These are phyloP conservation scores for Cryptococcus sp. DNA, from an alignment of 1,284 basidiomycete genomes.

Conservation along the genomic window DNA sequence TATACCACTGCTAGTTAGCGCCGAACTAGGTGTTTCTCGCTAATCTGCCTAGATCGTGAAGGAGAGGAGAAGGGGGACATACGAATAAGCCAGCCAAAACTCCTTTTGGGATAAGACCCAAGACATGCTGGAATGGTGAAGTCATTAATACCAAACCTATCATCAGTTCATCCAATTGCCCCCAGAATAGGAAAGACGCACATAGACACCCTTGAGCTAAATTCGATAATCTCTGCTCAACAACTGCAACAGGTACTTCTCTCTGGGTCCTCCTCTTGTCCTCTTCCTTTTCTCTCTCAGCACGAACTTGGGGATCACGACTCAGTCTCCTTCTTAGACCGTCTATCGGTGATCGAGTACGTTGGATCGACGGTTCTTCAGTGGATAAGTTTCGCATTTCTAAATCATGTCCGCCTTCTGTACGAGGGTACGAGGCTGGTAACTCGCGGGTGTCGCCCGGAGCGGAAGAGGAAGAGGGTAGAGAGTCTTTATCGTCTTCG, in stretches of 20 bases:
- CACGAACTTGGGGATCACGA: conserved; percentile 1
- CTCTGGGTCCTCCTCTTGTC: conserved; percentile 23
- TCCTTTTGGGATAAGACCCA: conserved; percentile 70
- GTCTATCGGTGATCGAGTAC: conserved; percentile 2
- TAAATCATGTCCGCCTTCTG: neutral
- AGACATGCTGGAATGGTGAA: conserved; percentile 72
- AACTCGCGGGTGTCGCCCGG: neutral
- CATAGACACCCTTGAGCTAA: conserved; percentile 76
- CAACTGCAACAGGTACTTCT: conserved; percentile 70
- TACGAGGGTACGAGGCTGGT: neutral
- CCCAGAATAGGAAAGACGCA: conserved; percentile 25
- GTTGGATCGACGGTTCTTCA: neutral
- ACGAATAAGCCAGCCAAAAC: conserved; percentile 49
- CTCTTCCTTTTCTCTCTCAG: neutral
- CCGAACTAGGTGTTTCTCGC: no score
- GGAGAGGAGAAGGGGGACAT: conserved; percentile 45
- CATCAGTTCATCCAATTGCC: neutral
- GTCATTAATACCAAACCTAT: conserved; percentile 62
- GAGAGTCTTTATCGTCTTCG: conserved; percentile 52
- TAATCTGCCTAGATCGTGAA: neutral
- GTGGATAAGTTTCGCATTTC: conserved; percentile 2
- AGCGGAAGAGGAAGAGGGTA: conserved; percentile 1
- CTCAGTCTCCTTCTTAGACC: conserved; percentile 13
- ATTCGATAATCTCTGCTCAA: conserved; percentile 86
- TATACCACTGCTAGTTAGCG: conserved; percentile 63